Conservation (phyloP, 2,329 filamentous ascomycete species). For the Myriosclerotinia duriaeana region DNA sequence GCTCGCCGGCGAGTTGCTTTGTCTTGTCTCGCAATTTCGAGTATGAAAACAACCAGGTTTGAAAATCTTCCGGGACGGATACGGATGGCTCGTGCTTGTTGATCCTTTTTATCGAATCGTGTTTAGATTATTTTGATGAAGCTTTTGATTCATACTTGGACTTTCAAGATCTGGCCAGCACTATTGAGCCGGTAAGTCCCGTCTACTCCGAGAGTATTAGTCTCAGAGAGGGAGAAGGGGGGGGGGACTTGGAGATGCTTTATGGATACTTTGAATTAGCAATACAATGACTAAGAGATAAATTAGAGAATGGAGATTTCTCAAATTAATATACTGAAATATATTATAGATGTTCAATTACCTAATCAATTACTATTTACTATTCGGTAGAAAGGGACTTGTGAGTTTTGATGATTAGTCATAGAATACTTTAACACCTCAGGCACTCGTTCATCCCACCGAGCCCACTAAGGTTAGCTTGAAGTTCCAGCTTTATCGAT, state of each 20-base stretch:
- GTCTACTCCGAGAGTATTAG: background rate
- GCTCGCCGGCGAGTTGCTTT: background rate
- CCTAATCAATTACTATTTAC: too few species aligned
- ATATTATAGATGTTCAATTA: too few species aligned
- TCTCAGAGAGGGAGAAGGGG: too few species aligned
- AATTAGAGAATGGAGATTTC: too few species aligned
- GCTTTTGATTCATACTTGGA: slow-evolving; percentile 6
- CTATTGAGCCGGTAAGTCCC: background rate
- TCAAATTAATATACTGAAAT: too few species aligned
- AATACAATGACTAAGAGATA: too few species aligned
- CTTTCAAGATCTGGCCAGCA: slow-evolving; percentile 10
- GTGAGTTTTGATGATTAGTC: background rate
- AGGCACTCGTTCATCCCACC: background rate
- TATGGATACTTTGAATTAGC: too few species aligned
- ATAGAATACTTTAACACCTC: background rate
- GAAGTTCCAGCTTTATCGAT: slow-evolving; percentile 17
- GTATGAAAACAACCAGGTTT: background rate
- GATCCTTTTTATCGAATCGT: slow-evolving; percentile 1
- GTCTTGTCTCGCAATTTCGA: slow-evolving; percentile 10
- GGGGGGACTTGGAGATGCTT: background rate
- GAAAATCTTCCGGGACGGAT: slow-evolving; percentile 22
- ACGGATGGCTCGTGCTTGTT: slow-evolving; percentile 23
- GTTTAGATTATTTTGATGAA: background rate
- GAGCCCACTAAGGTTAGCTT: too few species aligned
- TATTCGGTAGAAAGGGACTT: background rate